These are phyloP conservation scores for Inonotus obliquus DNA, from an alignment of 1,284 basidiomycete species.

Conservation along the genomic window DNA sequence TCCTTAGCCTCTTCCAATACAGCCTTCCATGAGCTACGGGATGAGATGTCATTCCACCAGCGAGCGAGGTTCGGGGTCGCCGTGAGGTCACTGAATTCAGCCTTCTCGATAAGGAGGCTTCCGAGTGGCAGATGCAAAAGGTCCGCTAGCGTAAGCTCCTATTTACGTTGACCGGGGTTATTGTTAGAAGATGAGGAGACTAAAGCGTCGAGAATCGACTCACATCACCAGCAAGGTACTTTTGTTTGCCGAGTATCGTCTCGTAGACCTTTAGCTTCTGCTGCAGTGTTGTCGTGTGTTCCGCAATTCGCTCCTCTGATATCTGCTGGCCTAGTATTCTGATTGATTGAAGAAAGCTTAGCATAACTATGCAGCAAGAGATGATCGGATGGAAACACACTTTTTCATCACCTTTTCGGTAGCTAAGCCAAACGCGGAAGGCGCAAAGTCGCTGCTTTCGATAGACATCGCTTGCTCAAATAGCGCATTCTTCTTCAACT, in stretches of 20 bases:
- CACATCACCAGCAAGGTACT: conserved; percentile 43
- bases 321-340: conserved; percentile 18
- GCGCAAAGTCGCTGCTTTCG: conserved; percentile 43
- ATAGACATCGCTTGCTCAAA: conserved; percentile 32
- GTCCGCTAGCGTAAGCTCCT: conserved; percentile 47
- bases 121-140: conserved; percentile 50
- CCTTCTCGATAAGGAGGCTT: conserved; percentile 20
- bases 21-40: conserved; percentile 13
- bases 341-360: background rate
- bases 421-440: conserved; percentile 34
- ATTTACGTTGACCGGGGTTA: background rate
- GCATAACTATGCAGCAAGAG: background rate
- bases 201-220: conserved; percentile 13
- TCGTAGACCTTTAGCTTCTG: conserved; percentile 42
- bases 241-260: conserved; percentile 40
- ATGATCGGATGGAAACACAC: conserved; percentile 28
- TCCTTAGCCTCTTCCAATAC: background rate
- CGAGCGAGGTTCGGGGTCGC: conserved; percentile 29
- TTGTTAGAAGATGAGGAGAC: background rate
- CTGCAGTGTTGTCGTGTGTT: conserved; percentile 26
- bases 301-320: conserved; percentile 27
- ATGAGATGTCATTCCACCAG: conserved; percentile 17
- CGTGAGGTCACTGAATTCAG: conserved; percentile 23
- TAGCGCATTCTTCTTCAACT: conserved; percentile 26
- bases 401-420: conserved; percentile 44